Percentiles rank a stretch among this genome's conserved stretches.
Evolutionary conservation across 2,329 filamentous ascomycete genomes (phyloP).

Genomic region (Claviceps fusiformis): DNA sequence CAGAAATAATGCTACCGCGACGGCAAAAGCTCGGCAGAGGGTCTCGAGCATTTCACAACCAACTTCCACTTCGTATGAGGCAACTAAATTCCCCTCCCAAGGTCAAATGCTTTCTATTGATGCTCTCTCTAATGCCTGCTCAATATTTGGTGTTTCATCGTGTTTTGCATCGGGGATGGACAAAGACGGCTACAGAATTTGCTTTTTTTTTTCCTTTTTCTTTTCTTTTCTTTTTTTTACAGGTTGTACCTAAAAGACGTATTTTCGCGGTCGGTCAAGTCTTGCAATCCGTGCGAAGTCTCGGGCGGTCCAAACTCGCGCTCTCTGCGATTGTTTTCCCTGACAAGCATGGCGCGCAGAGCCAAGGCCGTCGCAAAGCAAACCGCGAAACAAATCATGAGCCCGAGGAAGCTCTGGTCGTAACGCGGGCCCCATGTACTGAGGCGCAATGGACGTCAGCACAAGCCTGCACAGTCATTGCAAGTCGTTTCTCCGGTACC

Average conservation of each 20-base stretch:
- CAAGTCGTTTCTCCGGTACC: not conserved
- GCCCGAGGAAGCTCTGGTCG: conserved; percentile 16
- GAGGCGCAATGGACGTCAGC: not conserved
- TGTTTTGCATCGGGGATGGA: not conserved
- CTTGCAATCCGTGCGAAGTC: conserved; percentile 23
- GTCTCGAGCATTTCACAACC: not conserved
- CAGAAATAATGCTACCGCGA: not conserved
- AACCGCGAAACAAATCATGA: conserved; percentile 18
- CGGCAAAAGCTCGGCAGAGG: not conserved
- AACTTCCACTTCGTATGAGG: not conserved
- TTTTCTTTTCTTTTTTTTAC: no score
- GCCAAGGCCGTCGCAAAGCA: conserved; percentile 17
- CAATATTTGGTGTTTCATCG: not conserved
- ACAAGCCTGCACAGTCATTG: not conserved
- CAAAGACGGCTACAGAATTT: not conserved
- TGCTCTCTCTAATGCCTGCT: not conserved
- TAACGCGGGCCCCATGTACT: conserved; percentile 19
- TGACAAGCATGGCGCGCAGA: conserved; percentile 14
- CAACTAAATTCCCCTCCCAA: not conserved
- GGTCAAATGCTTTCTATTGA: not conserved
- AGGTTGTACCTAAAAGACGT: conserved; percentile 11
- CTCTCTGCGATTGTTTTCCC: conserved; percentile 18
- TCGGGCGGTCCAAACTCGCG: conserved; percentile 16
- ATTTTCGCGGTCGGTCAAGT: conserved; percentile 21
- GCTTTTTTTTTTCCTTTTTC: no score